Conservation (phyloP, 1,139 yeast genomes). For the Eremothecium coryli region DNA sequence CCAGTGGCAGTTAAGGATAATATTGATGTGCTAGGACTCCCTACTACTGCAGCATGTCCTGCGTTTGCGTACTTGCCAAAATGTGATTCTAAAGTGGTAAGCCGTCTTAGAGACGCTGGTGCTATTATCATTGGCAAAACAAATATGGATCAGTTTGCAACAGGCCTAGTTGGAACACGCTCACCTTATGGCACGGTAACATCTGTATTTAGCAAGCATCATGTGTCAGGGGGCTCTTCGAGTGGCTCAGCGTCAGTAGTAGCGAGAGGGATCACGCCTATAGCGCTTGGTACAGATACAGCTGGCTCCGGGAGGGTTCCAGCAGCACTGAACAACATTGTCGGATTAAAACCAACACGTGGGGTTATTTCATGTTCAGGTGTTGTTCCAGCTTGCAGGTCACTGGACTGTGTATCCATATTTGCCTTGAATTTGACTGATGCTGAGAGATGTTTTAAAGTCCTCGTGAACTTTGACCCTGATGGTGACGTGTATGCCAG, state of each 20-base stretch:
- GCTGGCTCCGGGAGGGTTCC: constrained; percentile 99
- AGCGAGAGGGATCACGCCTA: constrained; percentile 78
- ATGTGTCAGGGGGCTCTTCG: constrained; percentile 90
- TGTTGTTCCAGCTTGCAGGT: constrained; percentile 95
- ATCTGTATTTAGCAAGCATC: constrained; percentile 61
- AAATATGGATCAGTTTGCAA: constrained; percentile 91
- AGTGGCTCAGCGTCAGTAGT: constrained; percentile 94
- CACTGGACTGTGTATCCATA: constrained; percentile 84
- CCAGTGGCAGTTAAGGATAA: constrained; percentile 94
- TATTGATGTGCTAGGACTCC: constrained; percentile 73
- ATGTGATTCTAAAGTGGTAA: constrained; percentile 67
- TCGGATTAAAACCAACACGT: constrained; percentile 86
- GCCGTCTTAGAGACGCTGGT: constrained; percentile 65
- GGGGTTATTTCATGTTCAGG: constrained; percentile 81
- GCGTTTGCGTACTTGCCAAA: constrained; percentile 59
- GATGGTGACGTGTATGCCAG: constrained; percentile 78
- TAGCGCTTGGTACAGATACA: constrained; percentile 90
- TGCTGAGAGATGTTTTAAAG: constrained; percentile 65
- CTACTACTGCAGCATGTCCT: constrained; percentile 95
- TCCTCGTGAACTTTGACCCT: constrained; percentile 65
- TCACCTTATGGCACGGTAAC: constrained; percentile 89
- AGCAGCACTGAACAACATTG: constrained; percentile 84
- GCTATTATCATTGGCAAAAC: constrained; percentile 90
- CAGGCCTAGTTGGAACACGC: constrained; percentile 91
- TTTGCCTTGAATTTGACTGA: constrained; percentile 70